Evolutionary conservation across 208 protist species (phyloP).

Genomic region (Trypanosoma grayi): DNA sequence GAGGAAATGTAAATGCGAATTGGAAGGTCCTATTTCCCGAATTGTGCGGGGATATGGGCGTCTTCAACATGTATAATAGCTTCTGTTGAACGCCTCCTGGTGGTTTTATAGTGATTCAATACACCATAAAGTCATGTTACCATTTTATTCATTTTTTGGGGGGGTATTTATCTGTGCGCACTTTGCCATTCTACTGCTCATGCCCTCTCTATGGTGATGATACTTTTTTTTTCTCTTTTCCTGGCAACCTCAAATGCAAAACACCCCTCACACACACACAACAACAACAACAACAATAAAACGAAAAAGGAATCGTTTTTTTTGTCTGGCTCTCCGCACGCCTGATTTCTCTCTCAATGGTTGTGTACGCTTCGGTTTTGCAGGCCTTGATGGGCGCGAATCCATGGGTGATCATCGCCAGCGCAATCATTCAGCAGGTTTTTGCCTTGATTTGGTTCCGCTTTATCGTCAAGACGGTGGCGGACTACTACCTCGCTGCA

Average conservation of each 20-base stretch:
- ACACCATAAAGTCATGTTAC: too few relatives aligned
- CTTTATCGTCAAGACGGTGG: slow-evolving; percentile 64
- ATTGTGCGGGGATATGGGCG: too few relatives aligned
- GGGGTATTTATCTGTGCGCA: not conserved
- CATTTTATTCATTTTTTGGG: too few relatives aligned
- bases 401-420: slow-evolving; percentile 42
- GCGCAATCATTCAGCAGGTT: slow-evolving; percentile 61
- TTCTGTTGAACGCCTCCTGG: not conserved
- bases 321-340: not conserved
- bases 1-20: slow-evolving; percentile 18
- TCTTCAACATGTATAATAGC: not conserved
- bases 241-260: not conserved
- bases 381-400: slow-evolving; percentile 34
- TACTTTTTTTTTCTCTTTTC: not conserved
- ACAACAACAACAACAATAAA: not conserved
- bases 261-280: not conserved
- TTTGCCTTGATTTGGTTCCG: slow-evolving; percentile 79
- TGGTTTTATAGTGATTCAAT: too few relatives aligned
- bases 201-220: not conserved
- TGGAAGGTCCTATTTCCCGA: too few relatives aligned
- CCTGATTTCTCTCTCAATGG: slow-evolving; percentile 9
- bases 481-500: slow-evolving; percentile 76
- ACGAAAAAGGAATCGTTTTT: slow-evolving; percentile 4
- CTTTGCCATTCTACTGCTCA: not conserved
- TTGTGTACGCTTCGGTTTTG: not conserved